Conservation (phyloP, 2,329 filamentous ascomycete species). For the Pseudocercospora cruenta region DNA sequence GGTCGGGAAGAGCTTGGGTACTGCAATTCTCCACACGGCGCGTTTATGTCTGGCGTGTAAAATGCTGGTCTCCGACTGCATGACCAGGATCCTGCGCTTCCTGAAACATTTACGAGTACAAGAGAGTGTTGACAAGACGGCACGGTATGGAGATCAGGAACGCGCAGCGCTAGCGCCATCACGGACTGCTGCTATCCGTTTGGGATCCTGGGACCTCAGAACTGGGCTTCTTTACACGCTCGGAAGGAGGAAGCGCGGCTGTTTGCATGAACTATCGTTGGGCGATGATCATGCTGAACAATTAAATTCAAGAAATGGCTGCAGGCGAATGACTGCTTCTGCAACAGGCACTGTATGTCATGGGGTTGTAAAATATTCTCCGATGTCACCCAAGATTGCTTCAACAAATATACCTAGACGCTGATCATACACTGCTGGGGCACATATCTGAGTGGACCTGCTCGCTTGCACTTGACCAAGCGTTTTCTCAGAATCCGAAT, state of each 20-base stretch:
- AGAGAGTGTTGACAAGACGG: constrained; percentile 23
- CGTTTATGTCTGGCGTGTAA: constrained; percentile 14
- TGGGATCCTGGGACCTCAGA: background rate
- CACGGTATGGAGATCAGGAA: constrained; percentile 39
- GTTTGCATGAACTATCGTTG: constrained; percentile 13
- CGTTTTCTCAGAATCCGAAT: constrained; percentile 9
- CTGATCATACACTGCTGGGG: constrained; percentile 17
- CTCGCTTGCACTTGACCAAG: constrained; percentile 25
- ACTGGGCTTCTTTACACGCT: background rate
- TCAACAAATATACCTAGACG: constrained; percentile 6
- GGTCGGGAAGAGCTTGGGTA: background rate
- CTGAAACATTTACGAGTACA: constrained; percentile 27
- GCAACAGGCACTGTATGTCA: constrained; percentile 1
- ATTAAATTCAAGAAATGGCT: constrained; percentile 10
- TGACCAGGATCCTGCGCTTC: constrained; percentile 29
- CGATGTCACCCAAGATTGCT: constrained; percentile 17
- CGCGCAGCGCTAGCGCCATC: constrained; percentile 36
- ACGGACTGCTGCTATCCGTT: constrained; percentile 13
- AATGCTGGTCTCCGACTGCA: constrained; percentile 18
- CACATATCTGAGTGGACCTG: constrained; percentile 24
- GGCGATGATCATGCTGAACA: constrained; percentile 9
- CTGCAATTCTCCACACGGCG: constrained; percentile 14
- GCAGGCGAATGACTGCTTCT: constrained; percentile 7
- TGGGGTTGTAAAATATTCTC: constrained; percentile 6
- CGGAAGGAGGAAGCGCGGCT: constrained; percentile 1